Percentiles rank a stretch among this genome's conserved stretches.
phyloP scores from a whole-genome alignment of 768 basidiomycete genomes.

The Phylloporus sp. region DNA sequence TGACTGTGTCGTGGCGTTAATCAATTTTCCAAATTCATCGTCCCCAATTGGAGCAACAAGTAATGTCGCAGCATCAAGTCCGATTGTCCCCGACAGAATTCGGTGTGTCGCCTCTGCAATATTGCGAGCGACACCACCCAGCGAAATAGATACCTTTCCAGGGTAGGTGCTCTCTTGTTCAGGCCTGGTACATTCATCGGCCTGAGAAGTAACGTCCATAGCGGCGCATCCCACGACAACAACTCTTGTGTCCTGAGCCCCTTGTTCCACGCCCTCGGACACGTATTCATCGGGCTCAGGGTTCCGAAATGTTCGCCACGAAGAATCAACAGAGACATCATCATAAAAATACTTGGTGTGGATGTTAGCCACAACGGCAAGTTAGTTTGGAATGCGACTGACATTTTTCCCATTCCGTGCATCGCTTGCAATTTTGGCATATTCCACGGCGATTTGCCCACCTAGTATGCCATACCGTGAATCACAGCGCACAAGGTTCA shows the following conservation, averaged over 20 bases:
- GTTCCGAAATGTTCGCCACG: not conserved
- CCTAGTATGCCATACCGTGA: slow-evolving; percentile 39
- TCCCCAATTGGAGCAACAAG: slow-evolving; percentile 74
- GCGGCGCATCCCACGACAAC: slow-evolving; percentile 85
- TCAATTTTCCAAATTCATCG: slow-evolving; percentile 72
- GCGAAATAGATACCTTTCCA: slow-evolving; percentile 64
- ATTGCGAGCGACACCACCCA: slow-evolving; percentile 95
- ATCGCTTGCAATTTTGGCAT: slow-evolving; percentile 48
- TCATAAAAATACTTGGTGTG: slow-evolving; percentile 12
- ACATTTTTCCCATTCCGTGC: slow-evolving; percentile 16
- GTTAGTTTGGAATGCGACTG: slow-evolving; percentile 1
- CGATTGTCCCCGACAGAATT: slow-evolving; percentile 37
- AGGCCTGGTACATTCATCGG: slow-evolving; percentile 30
- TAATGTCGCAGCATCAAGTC: slow-evolving; percentile 37
- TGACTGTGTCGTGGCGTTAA: slow-evolving; percentile 51
- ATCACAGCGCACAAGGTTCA: not conserved
- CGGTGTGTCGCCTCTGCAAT: slow-evolving; percentile 88
- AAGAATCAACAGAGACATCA: not conserved
- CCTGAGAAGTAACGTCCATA: slow-evolving; percentile 75
- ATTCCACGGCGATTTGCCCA: slow-evolving; percentile 74
- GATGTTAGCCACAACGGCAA: not conserved
- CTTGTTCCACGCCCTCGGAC: not conserved
- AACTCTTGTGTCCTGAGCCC: slow-evolving; percentile 41
- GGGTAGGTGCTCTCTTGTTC: slow-evolving; percentile 73
- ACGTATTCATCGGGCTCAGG: not conserved